These are phyloP conservation scores for Volvox africanus DNA, from an alignment of 139 green algal genomes.

Conservation along the genomic window DNA sequence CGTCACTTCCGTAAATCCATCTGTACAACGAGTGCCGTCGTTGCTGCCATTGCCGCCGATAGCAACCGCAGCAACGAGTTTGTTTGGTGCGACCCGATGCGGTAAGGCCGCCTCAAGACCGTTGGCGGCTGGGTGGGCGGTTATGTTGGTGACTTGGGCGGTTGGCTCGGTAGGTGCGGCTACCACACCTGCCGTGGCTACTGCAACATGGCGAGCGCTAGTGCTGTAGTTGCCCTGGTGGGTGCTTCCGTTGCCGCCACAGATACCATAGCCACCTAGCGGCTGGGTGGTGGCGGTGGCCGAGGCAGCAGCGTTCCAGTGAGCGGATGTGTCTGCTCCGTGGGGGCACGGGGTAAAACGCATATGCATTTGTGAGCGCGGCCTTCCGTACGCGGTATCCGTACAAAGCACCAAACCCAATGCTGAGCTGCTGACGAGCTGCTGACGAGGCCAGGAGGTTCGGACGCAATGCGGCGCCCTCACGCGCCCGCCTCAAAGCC, in stretches of 20 bases:
- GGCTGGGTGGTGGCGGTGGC: neutral
- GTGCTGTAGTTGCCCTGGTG: slow-evolving; percentile 8
- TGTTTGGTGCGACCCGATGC: neutral
- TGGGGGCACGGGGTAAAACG: neutral
- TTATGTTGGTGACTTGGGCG: too few species aligned
- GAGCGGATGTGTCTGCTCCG: neutral
- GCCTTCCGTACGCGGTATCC: too few species aligned
- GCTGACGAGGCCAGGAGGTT: too few species aligned
- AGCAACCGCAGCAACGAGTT: neutral
- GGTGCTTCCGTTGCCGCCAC: too few species aligned
- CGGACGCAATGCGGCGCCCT: too few species aligned
- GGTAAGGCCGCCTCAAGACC: neutral
- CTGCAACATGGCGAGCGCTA: neutral
- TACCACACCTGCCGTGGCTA: slow-evolving; percentile 17
- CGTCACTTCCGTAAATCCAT: neutral
- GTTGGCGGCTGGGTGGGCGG: neutral
- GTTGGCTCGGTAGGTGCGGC: neutral
- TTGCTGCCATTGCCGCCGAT: neutral
- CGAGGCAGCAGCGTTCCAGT: neutral
- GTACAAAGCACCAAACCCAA: too few species aligned
- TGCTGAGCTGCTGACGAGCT: too few species aligned
- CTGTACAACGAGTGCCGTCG: neutral
- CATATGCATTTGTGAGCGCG: too few species aligned
- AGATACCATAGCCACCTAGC: too few species aligned
- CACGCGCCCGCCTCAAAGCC: too few species aligned